Percentiles rank a stretch among this genome's conserved stretches.
Conservation (phyloP, 306 rosid species). For the Inga oerstediana region DNA sequence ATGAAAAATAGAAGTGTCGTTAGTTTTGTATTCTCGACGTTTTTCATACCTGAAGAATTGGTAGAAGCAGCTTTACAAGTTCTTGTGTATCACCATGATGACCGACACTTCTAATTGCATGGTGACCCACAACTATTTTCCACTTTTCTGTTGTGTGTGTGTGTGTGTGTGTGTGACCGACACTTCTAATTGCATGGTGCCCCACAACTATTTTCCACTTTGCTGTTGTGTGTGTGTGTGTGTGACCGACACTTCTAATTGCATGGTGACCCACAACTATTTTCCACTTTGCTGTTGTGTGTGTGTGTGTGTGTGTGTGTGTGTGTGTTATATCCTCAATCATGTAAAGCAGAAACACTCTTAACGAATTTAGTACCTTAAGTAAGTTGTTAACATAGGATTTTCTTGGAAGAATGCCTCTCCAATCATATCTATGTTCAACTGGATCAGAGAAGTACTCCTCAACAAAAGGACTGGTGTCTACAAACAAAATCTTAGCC, state of each 20-base stretch:
- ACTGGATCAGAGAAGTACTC: slow-evolving; percentile 42
- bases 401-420: slow-evolving; percentile 41
- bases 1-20: neutral
- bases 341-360: neutral
- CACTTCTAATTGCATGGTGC: no score
- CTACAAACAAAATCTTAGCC: slow-evolving; percentile 57
- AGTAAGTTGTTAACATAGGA: slow-evolving; percentile 43
- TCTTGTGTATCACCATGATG: slow-evolving; percentile 56
- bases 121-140: slow-evolving; percentile 57
- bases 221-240: no score
- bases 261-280: no score
- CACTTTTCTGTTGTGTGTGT: slow-evolving; percentile 48
- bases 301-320: no score
- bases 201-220: slow-evolving; percentile 51
- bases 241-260: no score
- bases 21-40: neutral
- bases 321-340: no score
- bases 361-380: slow-evolving; percentile 34
- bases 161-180: no score
- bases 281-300: no score
- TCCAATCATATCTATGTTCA: slow-evolving; percentile 51
- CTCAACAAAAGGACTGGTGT: slow-evolving; percentile 59
- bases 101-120: slow-evolving; percentile 51
- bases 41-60: slow-evolving; percentile 50
- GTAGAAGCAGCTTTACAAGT: slow-evolving; percentile 47